Evolutionary conservation across 371 early-diverging fungal genomes (phyloP).

Genomic region (Mortierella sp.): DNA sequence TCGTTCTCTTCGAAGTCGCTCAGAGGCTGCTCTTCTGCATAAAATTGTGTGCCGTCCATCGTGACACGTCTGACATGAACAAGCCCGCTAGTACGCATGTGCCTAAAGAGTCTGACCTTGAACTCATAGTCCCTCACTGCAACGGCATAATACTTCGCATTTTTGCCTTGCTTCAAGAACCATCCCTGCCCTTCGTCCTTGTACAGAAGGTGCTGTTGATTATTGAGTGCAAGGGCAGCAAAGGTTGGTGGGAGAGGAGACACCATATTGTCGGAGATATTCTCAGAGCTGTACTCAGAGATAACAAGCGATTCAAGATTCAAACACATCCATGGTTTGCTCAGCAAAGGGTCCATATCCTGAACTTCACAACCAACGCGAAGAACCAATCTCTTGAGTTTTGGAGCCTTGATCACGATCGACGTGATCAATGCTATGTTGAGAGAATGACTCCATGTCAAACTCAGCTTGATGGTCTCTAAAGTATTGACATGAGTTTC

Average conservation of each 20-base stretch:
- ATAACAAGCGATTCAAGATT: neutral
- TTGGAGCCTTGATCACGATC: neutral
- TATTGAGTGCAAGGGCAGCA: too few relatives aligned
- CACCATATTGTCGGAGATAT: too few relatives aligned
- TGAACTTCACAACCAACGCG: neutral
- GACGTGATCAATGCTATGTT: neutral
- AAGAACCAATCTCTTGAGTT: neutral
- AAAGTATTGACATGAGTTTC: conserved; percentile 5
- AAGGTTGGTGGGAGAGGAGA: too few relatives aligned
- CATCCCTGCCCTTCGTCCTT: conserved; percentile 2
- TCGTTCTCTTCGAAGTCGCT: neutral
- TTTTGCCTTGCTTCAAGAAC: neutral
- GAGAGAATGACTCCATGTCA: neutral
- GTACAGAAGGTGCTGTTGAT: neutral
- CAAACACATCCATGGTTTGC: neutral
- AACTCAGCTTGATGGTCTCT: neutral
- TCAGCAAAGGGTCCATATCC: neutral
- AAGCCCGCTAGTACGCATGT: conserved; percentile 8
- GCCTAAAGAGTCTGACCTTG: conserved; percentile 2
- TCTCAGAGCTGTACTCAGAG: neutral
- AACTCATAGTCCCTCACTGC: neutral
- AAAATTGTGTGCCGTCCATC: conserved; percentile 5
- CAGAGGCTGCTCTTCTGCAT: neutral
- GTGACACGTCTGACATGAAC: neutral
- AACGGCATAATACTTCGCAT: neutral